A percentile compares a stretch with the other conserved stretches of the same genome.
phyloP scores from a whole-genome alignment of 805 yeast species.

The Saccharomycopsis sp. region DNA sequence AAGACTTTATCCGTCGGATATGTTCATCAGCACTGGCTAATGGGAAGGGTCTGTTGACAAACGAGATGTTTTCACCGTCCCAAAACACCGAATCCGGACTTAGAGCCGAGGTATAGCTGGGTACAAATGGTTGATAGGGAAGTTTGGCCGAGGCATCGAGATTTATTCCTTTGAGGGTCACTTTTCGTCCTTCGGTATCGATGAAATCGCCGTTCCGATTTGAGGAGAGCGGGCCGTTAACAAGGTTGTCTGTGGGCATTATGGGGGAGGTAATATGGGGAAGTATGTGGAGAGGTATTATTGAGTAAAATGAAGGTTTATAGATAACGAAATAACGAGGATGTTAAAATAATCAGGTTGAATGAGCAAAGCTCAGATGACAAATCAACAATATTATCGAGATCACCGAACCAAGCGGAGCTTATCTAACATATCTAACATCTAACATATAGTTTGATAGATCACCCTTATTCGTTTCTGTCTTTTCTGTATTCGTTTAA shows the following conservation, averaged over 20 bases:
- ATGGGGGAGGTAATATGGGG: too few species aligned
- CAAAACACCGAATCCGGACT: constrained; percentile 41
- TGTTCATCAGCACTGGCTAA: constrained; percentile 66
- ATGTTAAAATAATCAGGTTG: too few species aligned
- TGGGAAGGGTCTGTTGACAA: constrained; percentile 77
- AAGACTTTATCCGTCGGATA: constrained; percentile 58
- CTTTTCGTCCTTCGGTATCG: constrained; percentile 48
- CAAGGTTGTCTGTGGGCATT: not conserved
- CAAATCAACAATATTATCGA: too few species aligned
- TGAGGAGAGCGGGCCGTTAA: constrained; percentile 22
- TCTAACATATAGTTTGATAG: too few species aligned
- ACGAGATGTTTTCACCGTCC: constrained; percentile 71
- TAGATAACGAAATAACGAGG: too few species aligned
- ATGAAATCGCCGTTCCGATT: constrained; percentile 53
- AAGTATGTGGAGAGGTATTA: too few species aligned
- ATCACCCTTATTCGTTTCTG: too few species aligned
- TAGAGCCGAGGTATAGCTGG: constrained; percentile 32
- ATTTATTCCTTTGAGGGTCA: constrained; percentile 73
- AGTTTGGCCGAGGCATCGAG: constrained; percentile 68
- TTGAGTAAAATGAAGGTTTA: too few species aligned
- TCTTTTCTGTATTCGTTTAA: not conserved
- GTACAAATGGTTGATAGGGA: constrained; percentile 51
- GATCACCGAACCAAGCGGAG: too few species aligned
- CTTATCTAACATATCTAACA: too few species aligned
- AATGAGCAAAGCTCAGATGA: too few species aligned